A percentile compares a stretch with the other conserved stretches of the same genome.
phyloP scores from a whole-genome alignment of 768 basidiomycete species.

The Podaxis sp. region DNA sequence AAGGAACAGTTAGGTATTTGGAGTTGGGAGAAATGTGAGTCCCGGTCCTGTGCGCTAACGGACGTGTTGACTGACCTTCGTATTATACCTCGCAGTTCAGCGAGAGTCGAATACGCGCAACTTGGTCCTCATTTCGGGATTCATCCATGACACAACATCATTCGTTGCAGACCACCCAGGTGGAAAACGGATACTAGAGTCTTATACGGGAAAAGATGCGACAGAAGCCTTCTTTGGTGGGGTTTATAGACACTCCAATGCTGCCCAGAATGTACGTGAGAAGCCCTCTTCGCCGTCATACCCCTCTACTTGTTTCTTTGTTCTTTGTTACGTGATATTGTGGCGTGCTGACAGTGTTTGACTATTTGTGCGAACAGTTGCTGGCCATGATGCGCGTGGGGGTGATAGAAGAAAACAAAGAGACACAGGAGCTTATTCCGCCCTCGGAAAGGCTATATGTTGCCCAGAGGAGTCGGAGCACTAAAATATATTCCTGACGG shows the following conservation, averaged over 20 bases:
- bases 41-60: neutral
- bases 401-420: constrained; percentile 18
- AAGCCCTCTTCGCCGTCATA: neutral
- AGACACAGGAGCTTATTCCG: constrained; percentile 2
- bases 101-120: constrained; percentile 60
- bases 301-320: neutral
- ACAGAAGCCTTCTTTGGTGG: constrained; percentile 86
- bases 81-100: constrained; percentile 43
- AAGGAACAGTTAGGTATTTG: constrained; percentile 67
- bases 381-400: constrained; percentile 52
- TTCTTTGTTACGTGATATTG: neutral
- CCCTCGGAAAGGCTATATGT: constrained; percentile 15
- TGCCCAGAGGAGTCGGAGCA: neutral
- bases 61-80: neutral
- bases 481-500: neutral
- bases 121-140: constrained; percentile 75
- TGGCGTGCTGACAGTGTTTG: constrained; percentile 1
- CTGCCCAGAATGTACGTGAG: constrained; percentile 65
- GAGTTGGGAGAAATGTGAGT: constrained; percentile 77
- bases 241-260: constrained; percentile 77
- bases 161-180: constrained; percentile 82
- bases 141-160: constrained; percentile 77
- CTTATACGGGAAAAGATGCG: constrained; percentile 73
- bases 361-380: constrained; percentile 27
- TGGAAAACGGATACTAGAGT: constrained; percentile 53